Evolutionary conservation across 441 rosid species (phyloP), one percentile per base, ranked within the genome.

Genomic region (Croton setiger): DNA sequence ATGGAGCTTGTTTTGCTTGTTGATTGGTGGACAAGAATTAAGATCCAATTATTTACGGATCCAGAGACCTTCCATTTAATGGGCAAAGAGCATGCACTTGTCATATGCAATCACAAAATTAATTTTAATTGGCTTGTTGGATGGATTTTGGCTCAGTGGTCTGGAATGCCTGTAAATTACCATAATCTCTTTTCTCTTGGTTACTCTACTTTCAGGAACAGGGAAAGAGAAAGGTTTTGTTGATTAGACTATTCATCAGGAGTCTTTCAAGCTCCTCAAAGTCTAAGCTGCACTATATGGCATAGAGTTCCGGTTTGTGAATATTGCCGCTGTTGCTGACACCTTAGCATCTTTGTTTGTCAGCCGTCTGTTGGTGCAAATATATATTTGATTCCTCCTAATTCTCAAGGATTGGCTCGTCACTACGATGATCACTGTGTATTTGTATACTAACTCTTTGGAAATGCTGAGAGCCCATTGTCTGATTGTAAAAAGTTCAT

Each of bases 41-140:
- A n/a, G n/a, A n/a, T n/a, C n/a, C n/a, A n/a, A n/a, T n/a, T n/a
- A n/a, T n/a, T n/a, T n/a, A n/a, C n/a, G n/a, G n/a, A n/a, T n/a
- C n/a, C n/a, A 27, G 31, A 27, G 31, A 27, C 2, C 2, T 27
- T 27, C 31, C 31, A 27, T 2, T 27, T 27, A 27, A 27, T 27
- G 31, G 31, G 31, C 31, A 27, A 27, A 27, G 31, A 27, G 31
- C 31, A 27, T 27, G 31, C 31, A 27, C 31, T 27, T 27, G 31
- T 27, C 31, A 0, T 27, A 27, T 27, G 31, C 31, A 27, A 27
- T 27, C 31, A 27, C 31, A 27, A 1, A 27, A 37, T 1, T 37
- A 3, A 7, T 87, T 17, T 93, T 96, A 96, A 81, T 93, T 21
- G 97, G 98, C 94, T 93, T 3, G 98, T 91, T 13, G 96, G n/a